These are phyloP conservation scores for Nicotiana paniculata DNA, from an alignment of 257 asterid genomes.

Conservation along the genomic window DNA sequence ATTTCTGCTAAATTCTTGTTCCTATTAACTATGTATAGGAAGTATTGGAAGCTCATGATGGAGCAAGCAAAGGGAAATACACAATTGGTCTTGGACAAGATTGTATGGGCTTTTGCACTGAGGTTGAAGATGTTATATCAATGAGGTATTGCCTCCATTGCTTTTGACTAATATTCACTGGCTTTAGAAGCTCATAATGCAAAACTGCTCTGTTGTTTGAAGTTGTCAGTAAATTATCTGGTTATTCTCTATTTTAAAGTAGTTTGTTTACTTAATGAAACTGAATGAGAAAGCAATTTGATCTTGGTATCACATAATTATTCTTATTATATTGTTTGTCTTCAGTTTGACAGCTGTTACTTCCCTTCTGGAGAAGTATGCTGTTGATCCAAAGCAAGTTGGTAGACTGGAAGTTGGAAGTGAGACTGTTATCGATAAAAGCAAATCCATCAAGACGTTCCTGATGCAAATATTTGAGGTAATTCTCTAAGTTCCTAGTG, in stretches of 20 bases:
- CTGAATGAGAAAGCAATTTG: not conserved
- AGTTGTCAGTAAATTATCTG: not conserved
- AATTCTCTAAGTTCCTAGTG: not conserved
- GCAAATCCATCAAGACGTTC: conserved; percentile 97
- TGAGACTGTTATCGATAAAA: conserved; percentile 95
- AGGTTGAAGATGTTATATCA: conserved; percentile 97
- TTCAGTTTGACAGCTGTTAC: conserved; percentile 92
- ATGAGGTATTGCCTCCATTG: conserved; percentile 56
- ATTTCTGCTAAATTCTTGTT: not conserved
- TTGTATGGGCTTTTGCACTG: conserved; percentile 95
- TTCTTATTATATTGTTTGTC: conserved; percentile 11
- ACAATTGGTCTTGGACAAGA: conserved; percentile 99
- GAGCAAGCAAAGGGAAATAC: conserved; percentile 99
- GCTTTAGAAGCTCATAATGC: not conserved
- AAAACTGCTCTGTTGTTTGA: not conserved
- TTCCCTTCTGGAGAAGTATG: conserved; percentile 82
- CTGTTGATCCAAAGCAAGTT: conserved; percentile 72
- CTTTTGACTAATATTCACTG: not conserved
- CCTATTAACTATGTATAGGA: conserved; percentile 38
- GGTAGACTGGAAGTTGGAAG: conserved; percentile 99
- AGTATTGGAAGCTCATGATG: conserved; percentile 89
- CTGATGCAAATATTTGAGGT: conserved; percentile 99
- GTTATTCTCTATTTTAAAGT: not conserved
- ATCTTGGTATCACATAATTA: not conserved
- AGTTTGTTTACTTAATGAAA: not conserved